Evolutionary conservation across 2,329 filamentous ascomycete species (phyloP).

Genomic region (Acrodontium crateriforme): DNA sequence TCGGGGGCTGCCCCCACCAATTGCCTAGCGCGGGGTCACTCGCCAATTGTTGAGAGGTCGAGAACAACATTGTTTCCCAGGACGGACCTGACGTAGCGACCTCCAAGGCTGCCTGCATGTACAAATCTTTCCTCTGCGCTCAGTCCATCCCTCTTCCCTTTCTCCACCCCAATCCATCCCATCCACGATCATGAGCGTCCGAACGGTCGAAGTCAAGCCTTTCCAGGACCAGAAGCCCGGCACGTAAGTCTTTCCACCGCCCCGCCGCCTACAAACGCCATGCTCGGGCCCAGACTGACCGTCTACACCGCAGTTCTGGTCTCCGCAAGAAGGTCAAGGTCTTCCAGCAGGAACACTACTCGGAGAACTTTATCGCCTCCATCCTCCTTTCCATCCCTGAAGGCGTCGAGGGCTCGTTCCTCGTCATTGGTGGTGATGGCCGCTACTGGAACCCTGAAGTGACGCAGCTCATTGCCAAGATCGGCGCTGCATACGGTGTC

Average conservation of each 20-base stretch:
- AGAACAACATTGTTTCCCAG: too few relatives aligned
- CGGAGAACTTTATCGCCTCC: slow-evolving; percentile 86
- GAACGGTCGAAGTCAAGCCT: slow-evolving; percentile 69
- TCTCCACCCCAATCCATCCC: not conserved
- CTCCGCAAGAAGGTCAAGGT: slow-evolving; percentile 98
- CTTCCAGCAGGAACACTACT: slow-evolving; percentile 92
- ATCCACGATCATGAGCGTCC: slow-evolving; percentile 48
- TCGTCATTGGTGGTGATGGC: slow-evolving; percentile 95
- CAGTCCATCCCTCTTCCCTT: not conserved
- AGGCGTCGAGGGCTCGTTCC: slow-evolving; percentile 71
- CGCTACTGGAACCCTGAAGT: slow-evolving; percentile 96
- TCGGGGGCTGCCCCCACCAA: too few relatives aligned
- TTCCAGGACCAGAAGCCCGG: slow-evolving; percentile 97
- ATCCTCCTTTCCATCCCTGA: slow-evolving; percentile 95
- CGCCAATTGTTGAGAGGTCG: too few relatives aligned
- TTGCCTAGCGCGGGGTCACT: too few relatives aligned
- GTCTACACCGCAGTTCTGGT: slow-evolving; percentile 54
- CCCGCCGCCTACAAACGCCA: slow-evolving; percentile 1
- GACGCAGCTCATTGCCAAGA: slow-evolving; percentile 92
- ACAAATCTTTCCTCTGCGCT: too few relatives aligned
- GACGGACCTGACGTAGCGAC: too few relatives aligned
- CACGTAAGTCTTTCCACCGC: slow-evolving; percentile 71
- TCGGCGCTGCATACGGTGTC: slow-evolving; percentile 89
- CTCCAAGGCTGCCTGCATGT: too few relatives aligned
- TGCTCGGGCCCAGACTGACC: too few relatives aligned